Percentiles rank a stretch among this genome's conserved stretches.
These are phyloP conservation scores for Cornus kousa DNA, from an alignment of 148 eudicot species.

Conservation along the genomic window DNA sequence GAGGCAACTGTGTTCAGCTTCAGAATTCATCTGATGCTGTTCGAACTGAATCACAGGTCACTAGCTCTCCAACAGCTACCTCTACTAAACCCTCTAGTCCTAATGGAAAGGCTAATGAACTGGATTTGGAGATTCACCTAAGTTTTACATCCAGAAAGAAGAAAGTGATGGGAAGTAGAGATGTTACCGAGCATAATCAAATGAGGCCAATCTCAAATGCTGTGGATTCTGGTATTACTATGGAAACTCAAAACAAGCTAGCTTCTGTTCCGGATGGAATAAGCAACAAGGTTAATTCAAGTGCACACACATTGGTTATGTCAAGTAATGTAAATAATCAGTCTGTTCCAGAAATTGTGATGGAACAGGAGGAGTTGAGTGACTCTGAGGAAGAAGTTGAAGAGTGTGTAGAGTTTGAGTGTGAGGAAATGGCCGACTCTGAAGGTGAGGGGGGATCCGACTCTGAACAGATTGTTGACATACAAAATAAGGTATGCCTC, in stretches of 20 bases:
- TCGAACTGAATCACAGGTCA: constrained; percentile 10
- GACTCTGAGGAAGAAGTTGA: constrained; percentile 93
- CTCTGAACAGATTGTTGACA: constrained; percentile 35
- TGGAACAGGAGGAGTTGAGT: constrained; percentile 98
- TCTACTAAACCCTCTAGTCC: constrained; percentile 30
- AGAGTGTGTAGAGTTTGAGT: constrained; percentile 88
- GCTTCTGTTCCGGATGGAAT: constrained; percentile 23
- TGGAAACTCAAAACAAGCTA: constrained; percentile 15
- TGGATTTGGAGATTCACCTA: constrained; percentile 77
- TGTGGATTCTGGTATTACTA: constrained; percentile 17
- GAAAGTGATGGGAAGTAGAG: constrained; percentile 26
- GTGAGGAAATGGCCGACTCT: constrained; percentile 94
- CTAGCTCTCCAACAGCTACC: constrained; percentile 20
- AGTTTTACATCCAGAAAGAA: constrained; percentile 48
- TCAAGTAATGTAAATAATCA: constrained; percentile 31
- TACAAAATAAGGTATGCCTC: constrained; percentile 49
- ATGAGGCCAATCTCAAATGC: constrained; percentile 16
- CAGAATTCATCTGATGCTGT: constrained; percentile 25
- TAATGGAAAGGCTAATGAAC: constrained; percentile 40
- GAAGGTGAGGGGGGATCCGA: constrained; percentile 72
- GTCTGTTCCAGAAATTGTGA: constrained; percentile 72
- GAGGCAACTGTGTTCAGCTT: constrained; percentile 29
- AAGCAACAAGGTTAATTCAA: constrained; percentile 27
- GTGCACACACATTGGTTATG: constrained; percentile 14
- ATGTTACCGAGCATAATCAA: constrained; percentile 18